Conservation (phyloP, 2,329 filamentous ascomycete genomes). For the Phialophora verrucosa region DNA sequence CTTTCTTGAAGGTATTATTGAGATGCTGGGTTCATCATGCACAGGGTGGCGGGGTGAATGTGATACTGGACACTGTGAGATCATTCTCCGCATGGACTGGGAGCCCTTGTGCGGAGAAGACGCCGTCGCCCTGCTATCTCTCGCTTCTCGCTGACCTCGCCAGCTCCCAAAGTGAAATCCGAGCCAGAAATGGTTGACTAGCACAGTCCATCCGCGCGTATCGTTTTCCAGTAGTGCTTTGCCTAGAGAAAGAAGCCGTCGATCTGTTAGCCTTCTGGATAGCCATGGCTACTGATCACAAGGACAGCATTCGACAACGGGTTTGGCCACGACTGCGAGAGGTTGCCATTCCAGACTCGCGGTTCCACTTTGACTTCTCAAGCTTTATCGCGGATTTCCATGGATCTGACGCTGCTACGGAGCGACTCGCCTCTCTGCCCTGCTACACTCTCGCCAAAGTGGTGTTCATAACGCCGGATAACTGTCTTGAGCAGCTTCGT, state of each 20-base stretch:
- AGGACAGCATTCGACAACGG: slow-evolving; percentile 21
- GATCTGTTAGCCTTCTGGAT: neutral
- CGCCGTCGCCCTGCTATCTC: neutral
- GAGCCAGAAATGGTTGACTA: neutral
- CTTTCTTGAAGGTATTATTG: neutral
- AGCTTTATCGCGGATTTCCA: slow-evolving; percentile 53
- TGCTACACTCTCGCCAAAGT: slow-evolving; percentile 44
- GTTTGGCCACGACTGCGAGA: slow-evolving; percentile 48
- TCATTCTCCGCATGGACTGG: neutral
- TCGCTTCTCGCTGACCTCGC: neutral
- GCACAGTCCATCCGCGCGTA: neutral
- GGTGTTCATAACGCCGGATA: slow-evolving; percentile 53
- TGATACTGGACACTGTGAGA: neutral
- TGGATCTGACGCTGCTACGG: slow-evolving; percentile 45
- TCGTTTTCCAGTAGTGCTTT: neutral
- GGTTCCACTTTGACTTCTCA: slow-evolving; percentile 52
- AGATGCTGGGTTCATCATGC: neutral
- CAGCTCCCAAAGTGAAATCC: neutral
- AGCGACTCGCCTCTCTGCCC: slow-evolving; percentile 43
- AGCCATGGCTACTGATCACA: slow-evolving; percentile 18
- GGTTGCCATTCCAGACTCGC: slow-evolving; percentile 52
- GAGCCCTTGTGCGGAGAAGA: neutral
- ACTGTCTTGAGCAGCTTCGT: slow-evolving; percentile 52
- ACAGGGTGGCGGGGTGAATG: neutral
- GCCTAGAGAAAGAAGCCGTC: neutral